A percentile compares a stretch with the other conserved stretches of the same genome.
phyloP scores from a whole-genome alignment of 192 early-diverging fungal species.

The Backusella westeae region DNA sequence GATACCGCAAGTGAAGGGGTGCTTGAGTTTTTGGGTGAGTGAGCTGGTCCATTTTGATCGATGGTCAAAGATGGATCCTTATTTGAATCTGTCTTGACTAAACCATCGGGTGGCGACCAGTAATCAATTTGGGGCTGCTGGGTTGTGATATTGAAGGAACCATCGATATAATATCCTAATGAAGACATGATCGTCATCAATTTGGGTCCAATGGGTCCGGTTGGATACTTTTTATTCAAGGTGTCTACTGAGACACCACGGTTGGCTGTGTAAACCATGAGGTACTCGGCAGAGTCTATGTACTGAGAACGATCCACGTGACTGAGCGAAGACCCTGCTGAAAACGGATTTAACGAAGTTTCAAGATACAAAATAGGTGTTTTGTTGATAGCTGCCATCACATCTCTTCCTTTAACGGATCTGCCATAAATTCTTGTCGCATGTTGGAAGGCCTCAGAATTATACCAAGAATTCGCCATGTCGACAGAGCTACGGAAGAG shows the following conservation, averaged over 20 bases:
- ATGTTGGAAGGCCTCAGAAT: neutral
- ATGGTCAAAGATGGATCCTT: neutral
- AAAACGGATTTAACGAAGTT: constrained; percentile 35
- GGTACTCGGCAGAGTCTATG: constrained; percentile 32
- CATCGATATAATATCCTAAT: constrained; percentile 29
- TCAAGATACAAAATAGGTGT: constrained; percentile 26
- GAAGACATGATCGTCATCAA: constrained; percentile 16
- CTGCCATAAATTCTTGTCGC: constrained; percentile 18
- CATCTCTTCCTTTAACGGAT: neutral
- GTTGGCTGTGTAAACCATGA: constrained; percentile 40
- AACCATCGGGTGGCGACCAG: neutral
- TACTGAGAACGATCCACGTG: constrained; percentile 40
- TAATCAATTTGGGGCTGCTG: neutral
- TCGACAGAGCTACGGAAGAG: constrained; percentile 19
- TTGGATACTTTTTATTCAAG: constrained; percentile 6
- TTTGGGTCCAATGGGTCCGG: constrained; percentile 38
- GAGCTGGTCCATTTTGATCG: neutral
- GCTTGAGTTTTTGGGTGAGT: neutral
- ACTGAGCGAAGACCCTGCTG: constrained; percentile 35
- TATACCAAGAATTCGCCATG: constrained; percentile 26
- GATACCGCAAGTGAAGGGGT: neutral
- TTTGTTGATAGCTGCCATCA: neutral
- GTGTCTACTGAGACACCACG: constrained; percentile 29
- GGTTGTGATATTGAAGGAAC: neutral
- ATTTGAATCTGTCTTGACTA: neutral